Conservation (phyloP, 2,329 filamentous ascomycete species). For the Trichoderma atroviride region DNA sequence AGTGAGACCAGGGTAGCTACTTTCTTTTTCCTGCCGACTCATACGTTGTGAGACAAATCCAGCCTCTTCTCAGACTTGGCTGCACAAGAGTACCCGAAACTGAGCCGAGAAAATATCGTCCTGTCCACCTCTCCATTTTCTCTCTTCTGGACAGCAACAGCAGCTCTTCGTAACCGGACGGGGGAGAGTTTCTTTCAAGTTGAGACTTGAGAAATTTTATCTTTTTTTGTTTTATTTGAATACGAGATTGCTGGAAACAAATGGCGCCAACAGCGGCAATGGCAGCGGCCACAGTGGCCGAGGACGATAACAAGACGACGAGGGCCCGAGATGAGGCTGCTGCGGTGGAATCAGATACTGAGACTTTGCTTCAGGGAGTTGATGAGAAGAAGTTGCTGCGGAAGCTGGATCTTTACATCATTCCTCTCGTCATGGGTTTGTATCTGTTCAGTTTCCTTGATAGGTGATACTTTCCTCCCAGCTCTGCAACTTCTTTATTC, state of each 20-base stretch:
- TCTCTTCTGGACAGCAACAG: neutral
- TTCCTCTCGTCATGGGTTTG: constrained; percentile 68
- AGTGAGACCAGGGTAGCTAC: neutral
- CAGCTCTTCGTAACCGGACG: neutral
- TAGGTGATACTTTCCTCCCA: constrained; percentile 47
- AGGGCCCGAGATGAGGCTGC: neutral
- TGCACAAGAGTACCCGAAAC: neutral
- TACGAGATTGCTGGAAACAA: neutral
- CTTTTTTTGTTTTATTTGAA: neutral
- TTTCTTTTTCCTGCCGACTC: neutral
- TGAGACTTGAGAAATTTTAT: too few relatives aligned
- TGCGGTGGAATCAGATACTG: neutral
- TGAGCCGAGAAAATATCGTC: neutral
- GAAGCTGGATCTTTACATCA: constrained; percentile 65
- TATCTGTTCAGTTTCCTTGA: constrained; percentile 79
- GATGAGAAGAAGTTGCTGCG: constrained; percentile 61
- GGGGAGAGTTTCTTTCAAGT: neutral
- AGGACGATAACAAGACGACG: neutral
- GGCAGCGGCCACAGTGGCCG: neutral
- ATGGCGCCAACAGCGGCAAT: neutral
- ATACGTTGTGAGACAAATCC: constrained; percentile 8
- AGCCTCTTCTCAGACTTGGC: neutral
- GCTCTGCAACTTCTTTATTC: neutral
- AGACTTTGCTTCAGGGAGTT: constrained; percentile 2
- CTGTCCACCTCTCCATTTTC: neutral